Evolutionary conservation across 148 eudicot genomes (phyloP), one percentile per base, ranked within the genome.

Genomic region (Fagopyrum esculentum): DNA sequence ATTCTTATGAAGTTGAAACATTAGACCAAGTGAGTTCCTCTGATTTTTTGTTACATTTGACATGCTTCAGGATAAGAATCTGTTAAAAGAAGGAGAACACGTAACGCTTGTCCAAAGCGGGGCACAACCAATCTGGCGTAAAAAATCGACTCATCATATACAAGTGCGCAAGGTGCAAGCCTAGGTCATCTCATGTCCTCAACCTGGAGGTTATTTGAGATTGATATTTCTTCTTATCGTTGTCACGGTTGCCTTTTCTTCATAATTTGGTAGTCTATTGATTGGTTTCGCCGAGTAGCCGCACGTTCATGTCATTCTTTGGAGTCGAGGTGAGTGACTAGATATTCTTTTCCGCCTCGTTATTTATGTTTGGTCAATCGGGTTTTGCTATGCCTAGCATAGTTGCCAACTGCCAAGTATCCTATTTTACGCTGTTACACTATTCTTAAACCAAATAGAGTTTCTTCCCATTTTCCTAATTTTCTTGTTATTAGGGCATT

Each of bases 41-140:
- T 12, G 4, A 22, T 8, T 46, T 49, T 1, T 35, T 22, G 26
- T 71, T 46, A 10, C 16, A 46, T 71, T 45, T 19, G 19, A 71
- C 55, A n/a, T 71, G 57, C 51, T 72, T 52, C 78, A 95, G 99
- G 86, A 82, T 74, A 95, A 92, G 85, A 81, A 79, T 55, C 73
- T 89, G 73, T 29, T 92, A 69, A 82, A 79, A 72, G 94, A 89
- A 51, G 97, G 91, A 8, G 86, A 92, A 60, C 75, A 87, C 71
- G 97, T 95, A 0, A 95, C 98, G 72, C 90, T 95, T 44, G 99
- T 95, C 74, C 99, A 92, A 83, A 95, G 99, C 77, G 99, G 97
- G 81, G 94, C 97, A 13, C 96, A 95, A 74, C 86, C 99, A 44
- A 95, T 95, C 74, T 95, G 99, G 99, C 97, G 99, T 52, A 83